A percentile compares a stretch with the other conserved stretches of the same genome.
Evolutionary conservation across 805 yeast genomes (phyloP).

Genomic region (Schizosaccharomyces lindneri): DNA sequence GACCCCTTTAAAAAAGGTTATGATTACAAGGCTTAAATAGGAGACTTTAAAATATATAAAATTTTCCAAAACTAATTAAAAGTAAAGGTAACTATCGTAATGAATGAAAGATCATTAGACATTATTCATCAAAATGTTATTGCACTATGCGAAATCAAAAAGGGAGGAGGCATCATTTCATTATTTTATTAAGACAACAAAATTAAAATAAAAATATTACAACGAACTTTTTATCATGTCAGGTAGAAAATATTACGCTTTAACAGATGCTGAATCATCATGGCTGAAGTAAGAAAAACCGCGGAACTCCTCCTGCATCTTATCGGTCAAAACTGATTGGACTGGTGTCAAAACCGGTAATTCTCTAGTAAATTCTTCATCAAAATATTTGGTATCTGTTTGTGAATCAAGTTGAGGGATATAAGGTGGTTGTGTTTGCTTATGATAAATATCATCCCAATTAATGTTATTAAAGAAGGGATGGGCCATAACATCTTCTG

Average conservation of each 20-base stretch:
- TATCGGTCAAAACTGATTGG: constrained; percentile 58
- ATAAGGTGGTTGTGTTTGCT: constrained; percentile 66
- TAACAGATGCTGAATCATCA: neutral
- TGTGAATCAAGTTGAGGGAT: constrained; percentile 69
- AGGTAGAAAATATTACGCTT: neutral
- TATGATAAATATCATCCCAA: constrained; percentile 59
- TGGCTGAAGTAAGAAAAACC: constrained; percentile 76
- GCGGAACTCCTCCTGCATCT: constrained; percentile 87
- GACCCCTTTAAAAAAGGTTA: neutral
- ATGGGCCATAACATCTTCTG: constrained; percentile 82
- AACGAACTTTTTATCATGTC: neutral
- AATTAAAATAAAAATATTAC: neutral
- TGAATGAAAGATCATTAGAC: too few species aligned
- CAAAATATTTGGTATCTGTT: constrained; percentile 80
- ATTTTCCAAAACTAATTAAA: too few species aligned
- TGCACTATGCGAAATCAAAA: too few species aligned
- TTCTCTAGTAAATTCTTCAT: constrained; percentile 70
- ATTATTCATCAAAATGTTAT: too few species aligned
- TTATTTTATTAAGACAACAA: too few species aligned
- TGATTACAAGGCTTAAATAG: too few species aligned
- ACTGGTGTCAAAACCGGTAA: constrained; percentile 90
- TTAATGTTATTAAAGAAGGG: constrained; percentile 76
- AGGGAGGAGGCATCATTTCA: too few species aligned
- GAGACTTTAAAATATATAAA: too few species aligned
- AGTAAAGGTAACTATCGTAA: too few species aligned